These are phyloP conservation scores for Salix brachista DNA, from an alignment of 345 rosid genomes.

Conservation along the genomic window DNA sequence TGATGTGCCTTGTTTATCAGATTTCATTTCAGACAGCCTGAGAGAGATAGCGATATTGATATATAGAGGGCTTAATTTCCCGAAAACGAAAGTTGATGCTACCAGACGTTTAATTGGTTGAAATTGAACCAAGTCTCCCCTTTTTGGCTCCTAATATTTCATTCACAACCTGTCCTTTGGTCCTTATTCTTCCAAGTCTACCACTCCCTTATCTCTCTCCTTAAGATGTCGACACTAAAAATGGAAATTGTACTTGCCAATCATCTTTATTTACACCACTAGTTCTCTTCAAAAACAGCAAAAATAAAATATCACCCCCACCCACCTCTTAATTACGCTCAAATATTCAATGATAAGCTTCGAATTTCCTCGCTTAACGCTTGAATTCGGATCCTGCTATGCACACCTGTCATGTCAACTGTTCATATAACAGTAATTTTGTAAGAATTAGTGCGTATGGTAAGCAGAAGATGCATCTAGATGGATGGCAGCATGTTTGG, in stretches of 20 bases:
- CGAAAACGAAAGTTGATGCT: background rate
- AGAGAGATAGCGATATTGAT: background rate
- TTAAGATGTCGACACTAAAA: background rate
- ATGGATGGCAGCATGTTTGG: too few species aligned
- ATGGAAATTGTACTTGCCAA: background rate
- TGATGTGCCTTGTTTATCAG: constrained; percentile 28
- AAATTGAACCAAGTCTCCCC: constrained; percentile 18
- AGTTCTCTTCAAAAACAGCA: background rate
- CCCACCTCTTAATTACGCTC: background rate
- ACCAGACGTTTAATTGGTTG: constrained; percentile 21
- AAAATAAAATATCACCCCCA: too few species aligned
- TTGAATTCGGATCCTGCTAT: too few species aligned
- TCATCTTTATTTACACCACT: background rate
- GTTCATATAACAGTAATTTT: too few species aligned
- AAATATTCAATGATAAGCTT: background rate
- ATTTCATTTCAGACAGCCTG: constrained; percentile 2
- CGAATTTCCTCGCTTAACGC: too few species aligned
- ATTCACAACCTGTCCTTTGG: constrained; percentile 29
- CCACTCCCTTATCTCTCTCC: constrained; percentile 13
- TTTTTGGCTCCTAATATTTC: background rate
- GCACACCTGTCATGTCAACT: too few species aligned
- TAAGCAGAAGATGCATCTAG: too few species aligned
- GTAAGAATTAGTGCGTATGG: too few species aligned
- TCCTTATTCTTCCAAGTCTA: constrained; percentile 40
- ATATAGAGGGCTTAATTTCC: background rate